These are phyloP conservation scores for Lentinula novae-zelandiae DNA, from an alignment of 1,284 basidiomycete genomes.

Conservation along the genomic window DNA sequence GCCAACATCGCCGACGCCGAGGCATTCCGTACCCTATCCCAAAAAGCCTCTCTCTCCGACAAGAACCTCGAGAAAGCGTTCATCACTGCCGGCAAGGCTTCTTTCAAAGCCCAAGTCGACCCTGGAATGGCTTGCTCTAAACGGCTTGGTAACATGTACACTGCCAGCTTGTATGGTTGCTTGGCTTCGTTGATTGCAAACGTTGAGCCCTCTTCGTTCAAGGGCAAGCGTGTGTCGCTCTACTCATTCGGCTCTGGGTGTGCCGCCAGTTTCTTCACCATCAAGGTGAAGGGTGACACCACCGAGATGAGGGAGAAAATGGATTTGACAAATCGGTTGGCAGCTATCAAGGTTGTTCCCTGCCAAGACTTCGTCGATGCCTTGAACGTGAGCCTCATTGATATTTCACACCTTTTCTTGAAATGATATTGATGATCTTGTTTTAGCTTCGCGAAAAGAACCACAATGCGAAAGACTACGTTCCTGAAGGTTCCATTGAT, in stretches of 20 bases:
- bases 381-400: constrained; percentile 45
- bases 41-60: constrained; percentile 80
- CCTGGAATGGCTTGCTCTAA: constrained; percentile 68
- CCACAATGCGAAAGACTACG: constrained; percentile 89
- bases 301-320: constrained; percentile 65
- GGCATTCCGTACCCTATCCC: constrained; percentile 62
- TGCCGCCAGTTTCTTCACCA: constrained; percentile 76
- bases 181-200: constrained; percentile 66
- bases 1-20: constrained; percentile 67
- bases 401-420: neutral
- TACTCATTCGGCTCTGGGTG: constrained; percentile 85
- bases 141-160: constrained; percentile 90
- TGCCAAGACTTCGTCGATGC: constrained; percentile 69
- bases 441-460: constrained; percentile 89
- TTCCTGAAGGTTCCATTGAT: constrained; percentile 81
- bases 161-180: constrained; percentile 81
- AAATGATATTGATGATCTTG: neutral
- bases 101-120: constrained; percentile 60
- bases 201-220: constrained; percentile 49
- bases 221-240: constrained; percentile 72
- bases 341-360: constrained; percentile 86
- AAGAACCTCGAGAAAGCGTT: constrained; percentile 97
- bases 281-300: constrained; percentile 75
- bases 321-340: constrained; percentile 73
- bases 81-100: constrained; percentile 61